Evolutionary conservation across 805 yeast genomes (phyloP).

Genomic region (Candida nanaspora): DNA sequence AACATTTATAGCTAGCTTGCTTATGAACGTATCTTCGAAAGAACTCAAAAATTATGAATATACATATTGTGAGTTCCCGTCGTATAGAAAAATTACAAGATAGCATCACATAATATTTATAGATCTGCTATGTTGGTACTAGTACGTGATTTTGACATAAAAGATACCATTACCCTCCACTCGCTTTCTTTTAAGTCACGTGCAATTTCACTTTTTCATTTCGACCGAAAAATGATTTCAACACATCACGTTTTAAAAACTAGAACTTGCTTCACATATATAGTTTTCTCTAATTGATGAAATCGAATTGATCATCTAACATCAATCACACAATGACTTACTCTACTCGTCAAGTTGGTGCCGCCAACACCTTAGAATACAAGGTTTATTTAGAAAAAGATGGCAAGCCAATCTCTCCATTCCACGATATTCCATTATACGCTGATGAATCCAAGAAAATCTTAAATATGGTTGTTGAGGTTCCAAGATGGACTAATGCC

Average conservation of each 20-base stretch:
- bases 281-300: background rate
- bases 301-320: too few relatives aligned
- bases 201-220: background rate
- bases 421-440: slow-evolving; percentile 89
- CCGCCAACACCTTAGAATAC: slow-evolving; percentile 92
- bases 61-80: too few relatives aligned
- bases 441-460: slow-evolving; percentile 91
- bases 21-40: too few relatives aligned
- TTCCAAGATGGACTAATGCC: slow-evolving; percentile 98
- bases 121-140: too few relatives aligned
- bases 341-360: slow-evolving; percentile 90
- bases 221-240: background rate
- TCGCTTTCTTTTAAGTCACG: too few relatives aligned
- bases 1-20: too few relatives aligned
- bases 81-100: too few relatives aligned
- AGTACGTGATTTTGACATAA: too few relatives aligned
- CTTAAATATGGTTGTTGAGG: slow-evolving; percentile 78
- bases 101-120: too few relatives aligned
- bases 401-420: slow-evolving; percentile 91
- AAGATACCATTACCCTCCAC: too few relatives aligned
- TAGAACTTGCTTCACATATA: background rate
- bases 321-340: slow-evolving; percentile 46
- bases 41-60: too few relatives aligned
- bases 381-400: slow-evolving; percentile 86
- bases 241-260: too few relatives aligned